phyloP scores from a whole-genome alignment of 2,329 filamentous ascomycete species.

The Xylariaceae sp. region DNA sequence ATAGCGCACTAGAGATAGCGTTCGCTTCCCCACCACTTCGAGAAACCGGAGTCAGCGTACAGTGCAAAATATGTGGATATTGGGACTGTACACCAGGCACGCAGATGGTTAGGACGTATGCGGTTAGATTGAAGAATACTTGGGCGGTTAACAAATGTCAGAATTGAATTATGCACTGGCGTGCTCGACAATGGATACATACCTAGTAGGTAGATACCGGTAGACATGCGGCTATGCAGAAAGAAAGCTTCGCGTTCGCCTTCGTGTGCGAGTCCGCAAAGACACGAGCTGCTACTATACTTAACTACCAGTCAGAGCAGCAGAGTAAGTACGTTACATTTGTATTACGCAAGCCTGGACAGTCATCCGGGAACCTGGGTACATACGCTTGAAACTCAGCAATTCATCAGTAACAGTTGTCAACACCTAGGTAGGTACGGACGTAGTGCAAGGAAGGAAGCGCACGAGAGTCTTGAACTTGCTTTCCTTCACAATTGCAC shows the following conservation, averaged over 20 bases:
- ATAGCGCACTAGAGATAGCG: too few species aligned
- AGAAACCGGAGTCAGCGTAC: not conserved
- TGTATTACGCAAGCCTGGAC: not conserved
- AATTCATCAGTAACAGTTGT: too few species aligned
- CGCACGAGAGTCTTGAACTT: too few species aligned
- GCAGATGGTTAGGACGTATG: too few species aligned
- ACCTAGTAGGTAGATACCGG: too few species aligned
- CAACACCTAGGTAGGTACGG: too few species aligned
- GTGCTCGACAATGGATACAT: not conserved
- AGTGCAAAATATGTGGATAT: too few species aligned
- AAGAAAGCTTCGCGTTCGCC: not conserved
- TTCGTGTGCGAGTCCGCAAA: not conserved
- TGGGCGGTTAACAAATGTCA: not conserved
- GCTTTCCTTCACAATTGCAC: not conserved
- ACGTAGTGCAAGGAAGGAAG: too few species aligned
- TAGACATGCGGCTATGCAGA: not conserved
- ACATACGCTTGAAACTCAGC: too few species aligned
- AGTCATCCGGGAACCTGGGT: not conserved
- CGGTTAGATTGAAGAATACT: not conserved
- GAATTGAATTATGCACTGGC: not conserved
- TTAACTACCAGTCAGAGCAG: not conserved
- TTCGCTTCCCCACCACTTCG: not conserved
- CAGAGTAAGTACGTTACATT: not conserved
- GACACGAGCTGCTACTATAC: not conserved
- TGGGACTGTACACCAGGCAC: too few species aligned